A percentile compares a stretch with the other conserved stretches of the same genome.
Conservation (phyloP, 805 yeast species). For the Candida railenensis region DNA sequence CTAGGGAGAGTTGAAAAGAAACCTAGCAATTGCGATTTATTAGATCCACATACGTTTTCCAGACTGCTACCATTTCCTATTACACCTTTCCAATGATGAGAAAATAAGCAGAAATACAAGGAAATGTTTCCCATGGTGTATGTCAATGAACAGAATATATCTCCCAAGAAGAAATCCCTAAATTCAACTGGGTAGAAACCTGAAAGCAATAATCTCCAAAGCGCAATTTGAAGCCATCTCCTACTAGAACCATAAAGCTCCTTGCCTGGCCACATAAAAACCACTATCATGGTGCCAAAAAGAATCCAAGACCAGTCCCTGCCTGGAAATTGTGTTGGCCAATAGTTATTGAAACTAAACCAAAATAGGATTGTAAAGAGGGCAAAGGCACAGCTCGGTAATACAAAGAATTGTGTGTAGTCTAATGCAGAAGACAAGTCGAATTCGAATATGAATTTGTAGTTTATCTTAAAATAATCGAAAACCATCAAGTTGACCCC, state of each 20-base stretch:
- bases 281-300: slow-evolving; percentile 48
- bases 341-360: slow-evolving; percentile 72
- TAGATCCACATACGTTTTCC: slow-evolving; percentile 64
- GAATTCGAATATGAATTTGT: slow-evolving; percentile 89
- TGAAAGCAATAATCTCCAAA: slow-evolving; percentile 71
- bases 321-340: slow-evolving; percentile 60
- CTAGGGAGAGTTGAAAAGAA: slow-evolving; percentile 83
- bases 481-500: slow-evolving; percentile 71
- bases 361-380: slow-evolving; percentile 62
- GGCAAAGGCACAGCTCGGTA: slow-evolving; percentile 62
- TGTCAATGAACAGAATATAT: slow-evolving; percentile 82
- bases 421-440: slow-evolving; percentile 66
- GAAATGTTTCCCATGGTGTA: slow-evolving; percentile 85
- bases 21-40: slow-evolving; percentile 75
- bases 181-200: slow-evolving; percentile 96
- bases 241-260: slow-evolving; percentile 62
- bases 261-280: slow-evolving; percentile 62
- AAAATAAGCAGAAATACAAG: slow-evolving; percentile 81
- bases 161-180: slow-evolving; percentile 91
- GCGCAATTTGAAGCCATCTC: slow-evolving; percentile 70
- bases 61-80: slow-evolving; percentile 25
- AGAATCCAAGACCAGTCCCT: slow-evolving; percentile 80
- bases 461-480: slow-evolving; percentile 75
- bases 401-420: slow-evolving; percentile 59
- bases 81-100: slow-evolving; percentile 64